Conservation (phyloP, 371 early-diverging fungal species). For the Syncephalastrum racemosum region DNA sequence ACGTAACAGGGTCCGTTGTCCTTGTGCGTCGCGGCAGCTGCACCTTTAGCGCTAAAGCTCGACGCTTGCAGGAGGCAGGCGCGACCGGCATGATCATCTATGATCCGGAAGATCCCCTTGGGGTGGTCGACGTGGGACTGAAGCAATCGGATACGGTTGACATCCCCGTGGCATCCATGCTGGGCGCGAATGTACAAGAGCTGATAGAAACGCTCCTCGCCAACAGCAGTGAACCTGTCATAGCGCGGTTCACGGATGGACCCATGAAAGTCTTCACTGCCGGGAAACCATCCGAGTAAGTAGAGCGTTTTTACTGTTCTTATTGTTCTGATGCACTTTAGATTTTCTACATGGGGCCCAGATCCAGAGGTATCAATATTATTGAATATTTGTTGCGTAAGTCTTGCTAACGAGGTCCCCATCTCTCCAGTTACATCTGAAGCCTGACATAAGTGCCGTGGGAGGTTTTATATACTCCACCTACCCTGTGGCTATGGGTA, state of each 20-base stretch:
- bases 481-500: conserved; percentile 17
- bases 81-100: conserved; percentile 14
- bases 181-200: not conserved
- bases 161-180: conserved; percentile 16
- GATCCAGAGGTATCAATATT: conserved; percentile 19
- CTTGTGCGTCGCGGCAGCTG: conserved; percentile 12
- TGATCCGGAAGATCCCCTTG: not conserved
- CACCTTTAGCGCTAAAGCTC: conserved; percentile 19
- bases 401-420: no score
- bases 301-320: not conserved
- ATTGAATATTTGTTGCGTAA: no score
- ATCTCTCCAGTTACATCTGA: conserved; percentile 25
- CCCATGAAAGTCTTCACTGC: conserved; percentile 3
- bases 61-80: conserved; percentile 18
- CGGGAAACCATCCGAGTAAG: conserved; percentile 15
- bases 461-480: conserved; percentile 21
- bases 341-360: conserved; percentile 24
- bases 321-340: conserved; percentile 2
- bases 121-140: conserved; percentile 9
- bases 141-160: conserved; percentile 5
- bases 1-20: conserved; percentile 18
- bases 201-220: not conserved
- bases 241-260: conserved; percentile 3
- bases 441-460: conserved; percentile 19
- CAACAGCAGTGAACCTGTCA: not conserved